Percentiles rank a stretch among this genome's conserved stretches.
phyloP scores from a whole-genome alignment of 2,329 filamentous ascomycete species.

The Ascochyta lentis region DNA sequence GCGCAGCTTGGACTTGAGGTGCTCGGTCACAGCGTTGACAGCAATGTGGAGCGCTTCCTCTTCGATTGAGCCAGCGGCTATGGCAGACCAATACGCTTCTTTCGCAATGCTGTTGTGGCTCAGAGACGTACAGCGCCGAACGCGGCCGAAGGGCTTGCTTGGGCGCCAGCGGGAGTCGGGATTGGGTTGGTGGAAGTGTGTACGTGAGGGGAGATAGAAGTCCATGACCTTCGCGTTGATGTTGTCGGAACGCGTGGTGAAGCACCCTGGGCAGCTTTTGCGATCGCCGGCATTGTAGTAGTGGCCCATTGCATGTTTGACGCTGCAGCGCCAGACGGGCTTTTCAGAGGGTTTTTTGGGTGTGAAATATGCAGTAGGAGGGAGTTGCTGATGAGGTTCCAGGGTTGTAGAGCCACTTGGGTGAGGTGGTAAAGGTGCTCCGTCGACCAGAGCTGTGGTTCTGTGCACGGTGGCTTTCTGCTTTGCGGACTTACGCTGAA shows the following conservation, averaged over 20 bases:
- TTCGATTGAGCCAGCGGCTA: conserved; percentile 11
- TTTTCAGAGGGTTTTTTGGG: conserved; percentile 19
- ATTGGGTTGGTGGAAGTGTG: conserved; percentile 24
- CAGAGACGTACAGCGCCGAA: conserved; percentile 6
- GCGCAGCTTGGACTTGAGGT: conserved; percentile 20
- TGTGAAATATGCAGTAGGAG: conserved; percentile 30
- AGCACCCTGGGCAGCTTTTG: conserved; percentile 32
- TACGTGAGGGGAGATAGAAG: conserved; percentile 34
- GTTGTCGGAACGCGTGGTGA: conserved; percentile 23
- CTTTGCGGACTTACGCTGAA: neutral
- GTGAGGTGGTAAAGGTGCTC: neutral
- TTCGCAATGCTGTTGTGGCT: conserved; percentile 39
- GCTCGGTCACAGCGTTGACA: conserved; percentile 20
- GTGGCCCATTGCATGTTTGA: conserved; percentile 33
- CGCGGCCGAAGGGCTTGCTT: conserved; percentile 14
- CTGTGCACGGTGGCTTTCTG: neutral
- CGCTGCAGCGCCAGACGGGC: conserved; percentile 35
- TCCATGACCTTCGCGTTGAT: conserved; percentile 26
- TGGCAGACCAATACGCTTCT: conserved; percentile 31
- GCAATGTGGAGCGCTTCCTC: conserved; percentile 22
- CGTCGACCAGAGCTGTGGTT: neutral
- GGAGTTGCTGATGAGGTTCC: conserved; percentile 27
- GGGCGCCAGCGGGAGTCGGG: conserved; percentile 29
- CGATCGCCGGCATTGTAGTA: conserved; percentile 41
- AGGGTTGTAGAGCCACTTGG: conserved; percentile 27